These are phyloP conservation scores for Russula foetens DNA, from an alignment of 768 basidiomycete species.

Conservation along the genomic window DNA sequence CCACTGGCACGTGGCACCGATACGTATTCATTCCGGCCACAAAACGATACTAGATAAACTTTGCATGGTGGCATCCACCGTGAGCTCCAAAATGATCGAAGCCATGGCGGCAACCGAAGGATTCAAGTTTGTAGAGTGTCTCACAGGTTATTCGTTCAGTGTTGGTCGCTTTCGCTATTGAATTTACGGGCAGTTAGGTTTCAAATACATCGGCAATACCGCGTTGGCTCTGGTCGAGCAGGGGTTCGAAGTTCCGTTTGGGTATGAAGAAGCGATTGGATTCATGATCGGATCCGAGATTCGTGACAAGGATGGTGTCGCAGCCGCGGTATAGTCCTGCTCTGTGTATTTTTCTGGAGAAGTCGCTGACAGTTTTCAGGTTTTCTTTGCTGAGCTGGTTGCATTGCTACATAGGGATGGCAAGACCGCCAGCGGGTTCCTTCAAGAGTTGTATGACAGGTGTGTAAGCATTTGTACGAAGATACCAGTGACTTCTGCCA, in stretches of 20 bases:
- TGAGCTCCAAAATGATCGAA: conserved; percentile 86
- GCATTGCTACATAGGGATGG: conserved; percentile 42
- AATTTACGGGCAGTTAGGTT: conserved; percentile 40
- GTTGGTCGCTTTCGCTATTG: neutral
- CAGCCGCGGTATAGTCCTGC: conserved; percentile 50
- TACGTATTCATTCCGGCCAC: conserved; percentile 17
- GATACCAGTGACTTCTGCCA: neutral
- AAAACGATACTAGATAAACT: conserved; percentile 50
- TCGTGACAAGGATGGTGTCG: conserved; percentile 83
- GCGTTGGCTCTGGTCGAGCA: conserved; percentile 53
- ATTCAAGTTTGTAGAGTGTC: conserved; percentile 76
- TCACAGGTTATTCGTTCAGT: conserved; percentile 51
- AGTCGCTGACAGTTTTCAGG: conserved; percentile 31
- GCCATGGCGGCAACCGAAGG: conserved; percentile 68
- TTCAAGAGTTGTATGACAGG: conserved; percentile 58
- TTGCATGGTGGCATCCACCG: conserved; percentile 84
- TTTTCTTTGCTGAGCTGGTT: conserved; percentile 63
- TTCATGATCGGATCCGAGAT: conserved; percentile 79
- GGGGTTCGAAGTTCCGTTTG: conserved; percentile 65
- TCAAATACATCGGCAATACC: conserved; percentile 87
- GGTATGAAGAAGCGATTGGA: conserved; percentile 90
- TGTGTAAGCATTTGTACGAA: conserved; percentile 25
- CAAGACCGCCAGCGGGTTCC: conserved; percentile 44
- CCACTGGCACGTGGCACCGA: neutral
- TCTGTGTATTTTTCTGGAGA: neutral